Base-by-base conservation (phyloP, 1,284 basidiomycete species). In the Microbotryomycetes sp. region DNA sequence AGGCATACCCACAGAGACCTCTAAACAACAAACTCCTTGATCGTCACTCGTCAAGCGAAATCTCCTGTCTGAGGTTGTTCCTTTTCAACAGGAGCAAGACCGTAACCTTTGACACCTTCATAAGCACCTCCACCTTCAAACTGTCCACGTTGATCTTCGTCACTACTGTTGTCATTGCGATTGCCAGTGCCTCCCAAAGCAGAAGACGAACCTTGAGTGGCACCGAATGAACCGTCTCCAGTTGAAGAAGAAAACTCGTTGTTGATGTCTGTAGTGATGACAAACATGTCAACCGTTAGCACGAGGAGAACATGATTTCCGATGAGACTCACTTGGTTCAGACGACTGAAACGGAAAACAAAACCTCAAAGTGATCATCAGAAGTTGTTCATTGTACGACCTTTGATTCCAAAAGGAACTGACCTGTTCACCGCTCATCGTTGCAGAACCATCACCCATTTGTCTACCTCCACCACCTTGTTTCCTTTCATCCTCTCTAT, bases 211-310 rank as follows among this genome's bases (percentile, higher is more conserved):
- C 36, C 36, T 42, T 19, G 36, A 12, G 9, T 19, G 36, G 36
- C 36, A 19, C 19, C 19, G 36, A 42, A 42, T 42, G 36, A 42
- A 42, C 36, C 19, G 36, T 42, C 36, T 9, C 36, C 16, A 9
- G 42, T 61, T n/a, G 23, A 36, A 15, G 65, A 57, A 12, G 63
- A 62, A 29, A 49, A 54, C 48, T 67, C 65, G 65, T 67, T 67
- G 60, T 67, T 67, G 52, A 67, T 60, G 63, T 64, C 65, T 67
- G 58, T 1, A 26, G 6, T 3, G 23, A 9, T 19, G 6, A 25
- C 6, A 30, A 23, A n/a, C 12, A 30, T 25, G n/a, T n/a, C n/a
- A n/a, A n/a, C n/a, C n/a, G n/a, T n/a, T n/a, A n/a, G n/a, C n/a
- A n/a, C n/a, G n/a, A n/a, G n/a, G n/a, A n/a, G n/a, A n/a, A n/a